Percentiles rank a stretch among this genome's conserved stretches.
Conservation (phyloP, 345 rosid genomes). For the Crucihimalaya himalaica region DNA sequence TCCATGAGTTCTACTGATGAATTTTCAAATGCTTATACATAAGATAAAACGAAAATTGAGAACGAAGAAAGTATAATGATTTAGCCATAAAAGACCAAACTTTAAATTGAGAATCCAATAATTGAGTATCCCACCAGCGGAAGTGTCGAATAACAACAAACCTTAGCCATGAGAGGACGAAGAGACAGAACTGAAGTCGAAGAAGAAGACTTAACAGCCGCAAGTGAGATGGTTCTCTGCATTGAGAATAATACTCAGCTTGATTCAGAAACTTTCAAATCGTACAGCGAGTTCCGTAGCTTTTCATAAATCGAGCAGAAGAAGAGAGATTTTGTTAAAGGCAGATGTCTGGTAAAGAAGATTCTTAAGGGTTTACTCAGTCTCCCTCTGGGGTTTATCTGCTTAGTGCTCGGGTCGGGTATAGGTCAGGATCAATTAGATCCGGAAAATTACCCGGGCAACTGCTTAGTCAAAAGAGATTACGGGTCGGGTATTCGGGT, state of each 20-base stretch:
- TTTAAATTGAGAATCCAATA: neutral
- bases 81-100: neutral
- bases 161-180: conserved; percentile 56
- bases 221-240: conserved; percentile 38
- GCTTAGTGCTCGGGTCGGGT: conserved; percentile 26
- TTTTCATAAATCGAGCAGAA: conserved; percentile 27
- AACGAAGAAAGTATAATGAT: neutral
- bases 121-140: neutral
- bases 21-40: neutral
- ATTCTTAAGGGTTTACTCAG: conserved; percentile 37
- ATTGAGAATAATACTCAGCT: conserved; percentile 27
- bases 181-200: conserved; percentile 43
- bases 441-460: neutral
- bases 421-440: neutral
- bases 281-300: conserved; percentile 7
- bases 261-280: conserved; percentile 27
- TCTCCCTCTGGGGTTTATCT: conserved; percentile 33
- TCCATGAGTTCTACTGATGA: conserved; percentile 11
- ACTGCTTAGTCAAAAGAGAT: neutral
- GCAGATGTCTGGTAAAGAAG: conserved; percentile 24
- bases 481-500: neutral
- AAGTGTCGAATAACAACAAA: conserved; percentile 34
- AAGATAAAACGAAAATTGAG: neutral
- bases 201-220: conserved; percentile 34
- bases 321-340: conserved; percentile 10